A percentile compares a stretch with the other conserved stretches of the same genome.
phyloP scores from a whole-genome alignment of 495 filamentous ascomycete species.

The Glarea lozoyensis region DNA sequence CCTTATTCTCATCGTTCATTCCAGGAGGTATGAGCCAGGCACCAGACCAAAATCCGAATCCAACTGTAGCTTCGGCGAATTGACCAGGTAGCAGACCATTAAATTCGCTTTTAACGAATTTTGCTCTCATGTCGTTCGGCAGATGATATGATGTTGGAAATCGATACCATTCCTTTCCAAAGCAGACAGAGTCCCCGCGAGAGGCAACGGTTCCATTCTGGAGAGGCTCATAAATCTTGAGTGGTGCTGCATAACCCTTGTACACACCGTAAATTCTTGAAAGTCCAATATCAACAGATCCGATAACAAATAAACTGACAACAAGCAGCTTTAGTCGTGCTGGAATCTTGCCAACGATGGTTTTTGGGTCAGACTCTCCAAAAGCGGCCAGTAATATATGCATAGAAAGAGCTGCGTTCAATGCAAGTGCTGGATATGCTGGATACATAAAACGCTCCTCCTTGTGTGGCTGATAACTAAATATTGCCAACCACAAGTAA shows the following conservation, averaged over 20 bases:
- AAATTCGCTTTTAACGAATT: constrained; percentile 87
- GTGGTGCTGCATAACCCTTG: constrained; percentile 76
- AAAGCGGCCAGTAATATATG: constrained; percentile 68
- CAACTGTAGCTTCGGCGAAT: constrained; percentile 61
- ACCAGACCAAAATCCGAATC: constrained; percentile 59
- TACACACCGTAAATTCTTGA: constrained; percentile 73
- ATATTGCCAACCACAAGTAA: constrained; percentile 91
- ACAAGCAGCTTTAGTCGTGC: constrained; percentile 55
- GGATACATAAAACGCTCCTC: constrained; percentile 99
- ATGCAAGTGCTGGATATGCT: constrained; percentile 82
- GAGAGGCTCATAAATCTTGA: constrained; percentile 59
- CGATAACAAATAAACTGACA: constrained; percentile 40
- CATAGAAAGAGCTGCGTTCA: constrained; percentile 81
- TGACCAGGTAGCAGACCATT: constrained; percentile 83
- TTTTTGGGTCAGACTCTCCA: constrained; percentile 56
- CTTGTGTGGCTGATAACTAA: constrained; percentile 89
- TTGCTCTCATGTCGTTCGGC: constrained; percentile 66
- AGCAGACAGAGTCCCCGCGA: constrained; percentile 65
- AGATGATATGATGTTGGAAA: constrained; percentile 92
- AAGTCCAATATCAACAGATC: constrained; percentile 56
- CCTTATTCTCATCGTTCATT: constrained; percentile 88
- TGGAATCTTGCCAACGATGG: constrained; percentile 59
- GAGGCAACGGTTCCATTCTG: constrained; percentile 34
- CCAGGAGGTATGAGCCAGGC: constrained; percentile 73
- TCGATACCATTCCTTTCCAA: constrained; percentile 98